Conservation (phyloP, 2,329 filamentous ascomycete species). For the Trichoderma guizhouense region DNA sequence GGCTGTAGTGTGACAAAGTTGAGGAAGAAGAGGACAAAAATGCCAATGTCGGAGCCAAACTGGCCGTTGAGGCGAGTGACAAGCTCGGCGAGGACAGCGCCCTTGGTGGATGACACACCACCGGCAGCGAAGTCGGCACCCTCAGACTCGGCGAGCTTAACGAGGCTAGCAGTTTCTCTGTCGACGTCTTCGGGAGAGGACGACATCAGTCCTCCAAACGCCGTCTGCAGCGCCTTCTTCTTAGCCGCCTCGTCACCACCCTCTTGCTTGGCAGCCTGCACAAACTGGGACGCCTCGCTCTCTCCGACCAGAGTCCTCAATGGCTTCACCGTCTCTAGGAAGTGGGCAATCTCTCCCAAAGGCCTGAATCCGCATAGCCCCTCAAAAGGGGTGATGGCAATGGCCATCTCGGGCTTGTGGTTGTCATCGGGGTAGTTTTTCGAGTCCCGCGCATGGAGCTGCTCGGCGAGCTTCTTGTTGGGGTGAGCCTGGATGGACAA, state of each 20-base stretch:
- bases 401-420: constrained; percentile 99
- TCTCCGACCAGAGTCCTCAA: constrained; percentile 66
- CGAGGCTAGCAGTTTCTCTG: constrained; percentile 62
- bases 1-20: constrained; percentile 87
- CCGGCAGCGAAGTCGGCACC: constrained; percentile 71
- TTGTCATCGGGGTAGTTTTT: constrained; percentile 99
- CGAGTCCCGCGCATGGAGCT: constrained; percentile 79
- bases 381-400: constrained; percentile 94
- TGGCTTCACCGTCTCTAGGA: constrained; percentile 58
- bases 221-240: constrained; percentile 71
- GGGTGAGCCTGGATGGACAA: constrained; percentile 96
- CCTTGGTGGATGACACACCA: constrained; percentile 64
- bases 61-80: constrained; percentile 74
- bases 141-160: constrained; percentile 66
- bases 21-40: constrained; percentile 95
- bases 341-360: constrained; percentile 79
- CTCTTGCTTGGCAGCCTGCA: constrained; percentile 43
- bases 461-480: constrained; percentile 86
- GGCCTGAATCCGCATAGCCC: constrained; percentile 95
- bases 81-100: constrained; percentile 71
- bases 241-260: constrained; percentile 53
- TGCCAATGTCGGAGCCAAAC: constrained; percentile 85
- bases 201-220: constrained; percentile 80
- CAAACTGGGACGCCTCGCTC: constrained; percentile 55
- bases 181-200: constrained; percentile 58